Evolutionary conservation across 2,329 filamentous ascomycete species (phyloP).

Genomic region (Chrysoporthe puriensis): DNA sequence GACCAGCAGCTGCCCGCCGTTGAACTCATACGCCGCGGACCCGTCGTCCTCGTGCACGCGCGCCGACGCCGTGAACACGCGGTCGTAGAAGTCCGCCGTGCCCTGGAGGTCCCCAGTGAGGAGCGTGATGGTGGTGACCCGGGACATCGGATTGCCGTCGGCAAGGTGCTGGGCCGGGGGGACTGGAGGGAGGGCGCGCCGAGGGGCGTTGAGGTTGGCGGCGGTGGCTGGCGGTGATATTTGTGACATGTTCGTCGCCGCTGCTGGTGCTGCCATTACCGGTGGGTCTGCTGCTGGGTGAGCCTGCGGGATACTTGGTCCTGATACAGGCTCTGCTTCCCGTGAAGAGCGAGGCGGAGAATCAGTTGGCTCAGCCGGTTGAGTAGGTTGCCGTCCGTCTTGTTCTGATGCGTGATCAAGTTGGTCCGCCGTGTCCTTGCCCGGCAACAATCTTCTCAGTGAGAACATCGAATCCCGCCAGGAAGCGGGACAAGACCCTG

Average conservation of each 20-base stretch:
- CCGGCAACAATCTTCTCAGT: neutral
- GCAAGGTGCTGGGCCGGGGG: neutral
- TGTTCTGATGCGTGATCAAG: neutral
- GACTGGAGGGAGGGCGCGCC: neutral
- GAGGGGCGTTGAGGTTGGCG: neutral
- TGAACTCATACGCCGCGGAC: conserved; percentile 7
- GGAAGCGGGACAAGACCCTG: neutral
- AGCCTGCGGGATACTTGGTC: neutral
- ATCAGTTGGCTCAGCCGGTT: neutral
- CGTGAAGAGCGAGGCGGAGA: neutral
- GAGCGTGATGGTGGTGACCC: conserved; percentile 10
- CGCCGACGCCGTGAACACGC: neutral
- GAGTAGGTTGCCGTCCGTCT: neutral
- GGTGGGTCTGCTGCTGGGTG: neutral
- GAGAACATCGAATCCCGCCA: neutral
- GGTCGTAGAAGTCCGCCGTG: conserved; percentile 16
- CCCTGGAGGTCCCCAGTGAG: conserved; percentile 15
- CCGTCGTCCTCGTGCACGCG: neutral
- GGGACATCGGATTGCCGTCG: neutral
- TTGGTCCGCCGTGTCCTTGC: neutral
- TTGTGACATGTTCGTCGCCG: neutral
- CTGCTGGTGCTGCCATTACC: neutral
- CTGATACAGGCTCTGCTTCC: neutral
- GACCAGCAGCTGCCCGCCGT: conserved; percentile 11
- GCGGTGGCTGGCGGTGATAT: neutral